phyloP scores from a whole-genome alignment of 2,329 filamentous ascomycete genomes.

The Diatrype stigma region DNA sequence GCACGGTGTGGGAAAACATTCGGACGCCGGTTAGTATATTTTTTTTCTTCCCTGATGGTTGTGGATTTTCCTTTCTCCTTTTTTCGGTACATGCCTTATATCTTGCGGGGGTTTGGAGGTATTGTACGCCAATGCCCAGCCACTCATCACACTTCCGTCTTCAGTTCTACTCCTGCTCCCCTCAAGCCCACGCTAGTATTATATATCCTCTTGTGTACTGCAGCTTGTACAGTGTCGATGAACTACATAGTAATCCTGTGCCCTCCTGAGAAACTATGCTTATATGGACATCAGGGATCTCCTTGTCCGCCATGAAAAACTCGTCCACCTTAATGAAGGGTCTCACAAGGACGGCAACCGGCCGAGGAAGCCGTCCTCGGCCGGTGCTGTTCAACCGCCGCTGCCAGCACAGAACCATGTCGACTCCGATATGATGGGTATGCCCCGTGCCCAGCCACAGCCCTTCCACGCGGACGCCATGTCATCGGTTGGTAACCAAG shows the following conservation, averaged over 20 bases:
- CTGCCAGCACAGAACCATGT: conserved; percentile 45
- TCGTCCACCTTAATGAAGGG: conserved; percentile 59
- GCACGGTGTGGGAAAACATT: conserved; percentile 59
- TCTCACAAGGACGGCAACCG: conserved; percentile 48
- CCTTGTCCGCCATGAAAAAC: conserved; percentile 60
- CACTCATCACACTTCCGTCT: conserved; percentile 7
- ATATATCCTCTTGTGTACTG: conserved; percentile 11
- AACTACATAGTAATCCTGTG: conserved; percentile 10
- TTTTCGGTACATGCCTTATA: not conserved
- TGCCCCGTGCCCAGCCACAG: conserved; percentile 33
- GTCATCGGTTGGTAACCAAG: conserved; percentile 31
- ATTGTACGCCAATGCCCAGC: not conserved
- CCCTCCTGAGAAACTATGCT: conserved; percentile 35
- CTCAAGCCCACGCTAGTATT: conserved; percentile 5
- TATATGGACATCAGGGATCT: conserved; percentile 63
- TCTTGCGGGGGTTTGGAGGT: not conserved
- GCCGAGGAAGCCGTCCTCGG: conserved; percentile 49
- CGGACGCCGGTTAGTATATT: conserved; percentile 52
- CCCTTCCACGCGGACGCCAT: conserved; percentile 40
- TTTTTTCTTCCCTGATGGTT: conserved; percentile 5
- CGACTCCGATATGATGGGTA: conserved; percentile 42
- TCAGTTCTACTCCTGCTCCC: conserved; percentile 4
- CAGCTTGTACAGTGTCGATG: conserved; percentile 12
- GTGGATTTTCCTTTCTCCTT: not conserved
- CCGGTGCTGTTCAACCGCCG: conserved; percentile 38